These are phyloP conservation scores for Mrakia hoshinonis DNA, from an alignment of 768 basidiomycete species.

Conservation along the genomic window DNA sequence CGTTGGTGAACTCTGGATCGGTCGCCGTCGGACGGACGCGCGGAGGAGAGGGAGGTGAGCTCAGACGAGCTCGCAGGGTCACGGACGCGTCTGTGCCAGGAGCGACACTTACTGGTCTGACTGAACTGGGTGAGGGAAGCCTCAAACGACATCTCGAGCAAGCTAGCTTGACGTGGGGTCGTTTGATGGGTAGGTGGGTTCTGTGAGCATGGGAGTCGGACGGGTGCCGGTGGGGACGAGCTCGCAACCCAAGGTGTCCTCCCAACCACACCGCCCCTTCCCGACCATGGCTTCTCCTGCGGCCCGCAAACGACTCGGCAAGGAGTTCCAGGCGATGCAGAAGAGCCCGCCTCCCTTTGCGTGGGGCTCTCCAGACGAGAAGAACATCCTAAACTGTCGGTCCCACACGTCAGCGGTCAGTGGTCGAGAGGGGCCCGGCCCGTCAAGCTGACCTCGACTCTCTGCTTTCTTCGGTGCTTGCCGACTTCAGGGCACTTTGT, in stretches of 20 bases:
- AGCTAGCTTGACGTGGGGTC: neutral
- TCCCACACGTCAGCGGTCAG: slow-evolving; percentile 28
- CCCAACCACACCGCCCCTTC: neutral
- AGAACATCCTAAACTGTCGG: slow-evolving; percentile 92
- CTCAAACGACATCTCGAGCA: neutral
- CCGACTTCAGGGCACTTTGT: slow-evolving; percentile 76
- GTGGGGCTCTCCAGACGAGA: slow-evolving; percentile 91
- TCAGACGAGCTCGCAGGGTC: neutral
- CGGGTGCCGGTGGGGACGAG: neutral
- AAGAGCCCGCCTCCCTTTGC: slow-evolving; percentile 89
- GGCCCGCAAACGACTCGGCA: slow-evolving; percentile 75
- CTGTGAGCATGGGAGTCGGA: neutral
- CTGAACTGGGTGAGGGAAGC: slow-evolving; percentile 10
- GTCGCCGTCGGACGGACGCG: neutral
- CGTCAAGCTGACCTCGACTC: slow-evolving; percentile 2
- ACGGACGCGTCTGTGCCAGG: neutral
- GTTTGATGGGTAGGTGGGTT: neutral
- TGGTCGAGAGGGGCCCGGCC: slow-evolving; percentile 7
- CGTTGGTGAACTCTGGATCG: neutral
- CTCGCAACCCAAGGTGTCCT: neutral
- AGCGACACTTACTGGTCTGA: neutral
- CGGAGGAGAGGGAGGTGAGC: neutral
- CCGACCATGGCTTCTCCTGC: slow-evolving; percentile 71
- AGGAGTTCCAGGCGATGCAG: slow-evolving; percentile 89
- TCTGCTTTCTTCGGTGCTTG: neutral